Evolutionary conservation across 108 stramenopile species (phyloP).

Genomic region (Licmophora abbreviata): DNA sequence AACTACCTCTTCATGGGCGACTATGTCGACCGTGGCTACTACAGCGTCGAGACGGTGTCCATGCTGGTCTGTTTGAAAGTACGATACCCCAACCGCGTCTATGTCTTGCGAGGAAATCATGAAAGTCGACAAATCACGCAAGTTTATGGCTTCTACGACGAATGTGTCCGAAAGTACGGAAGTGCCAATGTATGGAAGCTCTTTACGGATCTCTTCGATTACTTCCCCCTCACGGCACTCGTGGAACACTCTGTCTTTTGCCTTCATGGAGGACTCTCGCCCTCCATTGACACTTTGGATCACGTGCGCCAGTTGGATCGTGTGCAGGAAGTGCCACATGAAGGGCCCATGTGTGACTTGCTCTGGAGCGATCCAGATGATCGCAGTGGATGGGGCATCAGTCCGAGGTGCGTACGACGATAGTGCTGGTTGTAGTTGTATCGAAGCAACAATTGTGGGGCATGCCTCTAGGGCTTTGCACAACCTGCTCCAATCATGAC

Average conservation of each 20-base stretch:
- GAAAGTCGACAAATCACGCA: slow-evolving; percentile 93
- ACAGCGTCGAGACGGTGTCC: slow-evolving; percentile 94
- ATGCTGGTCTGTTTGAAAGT: slow-evolving; percentile 94
- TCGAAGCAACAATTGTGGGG: too few relatives aligned
- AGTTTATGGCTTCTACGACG: slow-evolving; percentile 99
- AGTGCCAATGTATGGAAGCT: slow-evolving; percentile 96
- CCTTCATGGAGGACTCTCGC: slow-evolving; percentile 94
- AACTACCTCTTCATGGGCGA: slow-evolving; percentile 99
- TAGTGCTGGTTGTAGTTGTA: too few relatives aligned
- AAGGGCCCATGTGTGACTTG: slow-evolving; percentile 98
- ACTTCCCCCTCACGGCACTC: slow-evolving; percentile 91
- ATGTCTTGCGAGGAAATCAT: slow-evolving; percentile 92
- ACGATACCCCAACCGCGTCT: slow-evolving; percentile 89
- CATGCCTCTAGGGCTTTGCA: too few relatives aligned
- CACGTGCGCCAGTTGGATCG: slow-evolving; percentile 94
- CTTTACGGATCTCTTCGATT: slow-evolving; percentile 96
- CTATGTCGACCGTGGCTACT: slow-evolving; percentile 98
- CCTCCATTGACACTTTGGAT: slow-evolving; percentile 92
- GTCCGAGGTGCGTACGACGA: too few relatives aligned
- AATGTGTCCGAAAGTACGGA: slow-evolving; percentile 98
- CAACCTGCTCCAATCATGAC: too few relatives aligned
- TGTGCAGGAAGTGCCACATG: slow-evolving; percentile 95
- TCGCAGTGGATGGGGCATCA: slow-evolving; percentile 93
- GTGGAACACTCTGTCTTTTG: slow-evolving; percentile 95
- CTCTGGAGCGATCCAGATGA: slow-evolving; percentile 98